Evolutionary conservation across 352 stramenopile species (phyloP).

Genomic region (Pythium diclinum): DNA sequence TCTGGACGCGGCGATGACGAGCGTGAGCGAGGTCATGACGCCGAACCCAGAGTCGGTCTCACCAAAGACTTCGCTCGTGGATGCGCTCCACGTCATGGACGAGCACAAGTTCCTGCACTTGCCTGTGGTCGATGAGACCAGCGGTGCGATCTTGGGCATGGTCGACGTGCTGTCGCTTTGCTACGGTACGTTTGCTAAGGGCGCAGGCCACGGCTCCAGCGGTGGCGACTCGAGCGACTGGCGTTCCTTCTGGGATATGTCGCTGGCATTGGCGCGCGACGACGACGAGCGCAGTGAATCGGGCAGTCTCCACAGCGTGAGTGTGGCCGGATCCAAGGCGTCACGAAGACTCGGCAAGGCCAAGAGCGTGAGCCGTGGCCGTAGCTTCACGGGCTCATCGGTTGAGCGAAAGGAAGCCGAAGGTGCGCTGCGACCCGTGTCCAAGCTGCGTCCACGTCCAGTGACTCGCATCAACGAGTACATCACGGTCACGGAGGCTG

Average conservation of each 20-base stretch:
- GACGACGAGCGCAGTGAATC: conserved; percentile 71
- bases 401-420: conserved; percentile 54
- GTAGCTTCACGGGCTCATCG: conserved; percentile 46
- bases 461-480: conserved; percentile 86
- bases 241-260: conserved; percentile 88
- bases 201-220: conserved; percentile 40
- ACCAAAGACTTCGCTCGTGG: conserved; percentile 91
- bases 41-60: conserved; percentile 93
- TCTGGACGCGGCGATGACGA: conserved; percentile 86
- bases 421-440: conserved; percentile 68
- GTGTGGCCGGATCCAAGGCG: conserved; percentile 50
- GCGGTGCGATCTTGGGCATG: conserved; percentile 75
- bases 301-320: conserved; percentile 49
- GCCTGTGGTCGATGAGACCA: conserved; percentile 90
- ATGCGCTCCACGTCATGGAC: conserved; percentile 97
- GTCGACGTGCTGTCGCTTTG: conserved; percentile 87
- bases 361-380: conserved; percentile 23
- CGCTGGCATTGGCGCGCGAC: conserved; percentile 67
- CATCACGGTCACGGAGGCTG: conserved; percentile 82
- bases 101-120: conserved; percentile 97
- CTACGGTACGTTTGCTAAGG: conserved; percentile 84
- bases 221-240: conserved; percentile 70
- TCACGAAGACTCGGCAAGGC: conserved; percentile 28
- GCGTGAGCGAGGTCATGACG: conserved; percentile 95
- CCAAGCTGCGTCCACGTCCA: conserved; percentile 71